phyloP scores from a whole-genome alignment of 2,329 filamentous ascomycete genomes.

The Colletotrichum shisoi region DNA sequence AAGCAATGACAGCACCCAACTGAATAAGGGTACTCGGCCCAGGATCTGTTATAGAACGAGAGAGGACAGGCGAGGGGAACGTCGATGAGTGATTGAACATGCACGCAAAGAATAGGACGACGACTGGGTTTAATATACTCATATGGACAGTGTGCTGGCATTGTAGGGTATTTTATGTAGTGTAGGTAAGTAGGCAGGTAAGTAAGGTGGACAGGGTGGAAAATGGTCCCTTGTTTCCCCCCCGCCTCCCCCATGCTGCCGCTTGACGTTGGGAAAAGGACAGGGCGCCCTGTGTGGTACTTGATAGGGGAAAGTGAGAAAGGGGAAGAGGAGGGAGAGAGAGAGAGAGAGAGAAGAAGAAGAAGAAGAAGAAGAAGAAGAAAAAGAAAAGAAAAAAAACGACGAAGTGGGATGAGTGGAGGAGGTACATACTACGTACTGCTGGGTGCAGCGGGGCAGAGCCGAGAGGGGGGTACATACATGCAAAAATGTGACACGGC shows the following conservation, averaged over 20 bases:
- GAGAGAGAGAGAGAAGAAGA: too few relatives aligned
- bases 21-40: constrained; percentile 29
- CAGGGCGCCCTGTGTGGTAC: constrained; percentile 20
- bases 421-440: constrained; percentile 35
- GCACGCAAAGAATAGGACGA: constrained; percentile 21
- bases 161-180: not conserved
- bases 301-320: constrained; percentile 25
- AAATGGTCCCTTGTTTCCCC: constrained; percentile 19
- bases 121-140: constrained; percentile 36
- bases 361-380: not conserved
- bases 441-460: constrained; percentile 32
- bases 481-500: constrained; percentile 25
- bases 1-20: constrained; percentile 35
- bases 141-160: constrained; percentile 15
- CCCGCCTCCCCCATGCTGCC: not conserved
- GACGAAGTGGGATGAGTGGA: constrained; percentile 28
- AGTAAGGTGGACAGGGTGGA: not conserved
- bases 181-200: too few relatives aligned
- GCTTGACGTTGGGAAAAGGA: constrained; percentile 30
- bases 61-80: constrained; percentile 2
- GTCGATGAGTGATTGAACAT: constrained; percentile 7
- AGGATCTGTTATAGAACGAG: not conserved
- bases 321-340: not conserved
- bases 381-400: not conserved
- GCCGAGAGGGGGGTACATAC: constrained; percentile 32